Evolutionary conservation across 202 grass and related monocot species (phyloP).

Genomic region (Eragrostis tef): DNA sequence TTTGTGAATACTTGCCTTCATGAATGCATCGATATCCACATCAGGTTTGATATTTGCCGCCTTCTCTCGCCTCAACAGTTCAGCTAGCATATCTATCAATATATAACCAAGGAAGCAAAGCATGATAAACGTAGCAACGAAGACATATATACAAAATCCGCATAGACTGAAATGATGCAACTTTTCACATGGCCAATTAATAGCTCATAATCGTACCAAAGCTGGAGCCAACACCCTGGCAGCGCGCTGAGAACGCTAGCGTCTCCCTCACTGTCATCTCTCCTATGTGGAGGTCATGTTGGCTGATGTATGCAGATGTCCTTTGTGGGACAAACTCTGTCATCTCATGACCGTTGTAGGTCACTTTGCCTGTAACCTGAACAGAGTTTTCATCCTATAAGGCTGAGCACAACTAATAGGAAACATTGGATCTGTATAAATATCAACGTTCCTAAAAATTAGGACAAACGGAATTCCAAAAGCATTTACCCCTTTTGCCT

Average conservation of each 20-base stretch:
- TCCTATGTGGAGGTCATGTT: constrained; percentile 85
- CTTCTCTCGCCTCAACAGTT: neutral
- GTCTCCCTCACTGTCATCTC: constrained; percentile 98
- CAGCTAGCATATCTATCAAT: constrained; percentile 72
- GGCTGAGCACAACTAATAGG: neutral
- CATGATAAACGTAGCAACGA: neutral
- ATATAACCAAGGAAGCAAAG: neutral
- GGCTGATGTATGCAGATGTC: constrained; percentile 87
- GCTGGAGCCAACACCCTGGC: constrained; percentile 56
- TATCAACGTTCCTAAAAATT: no score
- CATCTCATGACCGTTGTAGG: neutral
- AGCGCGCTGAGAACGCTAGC: constrained; percentile 79
- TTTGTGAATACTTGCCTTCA: neutral
- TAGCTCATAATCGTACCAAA: neutral
- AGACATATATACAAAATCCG: neutral
- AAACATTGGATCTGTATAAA: neutral
- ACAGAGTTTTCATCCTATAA: neutral
- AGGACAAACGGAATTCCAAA: no score
- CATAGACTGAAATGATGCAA: neutral
- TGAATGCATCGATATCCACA: neutral
- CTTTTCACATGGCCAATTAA: neutral
- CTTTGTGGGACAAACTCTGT: constrained; percentile 52
- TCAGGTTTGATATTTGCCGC: neutral
- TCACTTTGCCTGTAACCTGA: neutral
- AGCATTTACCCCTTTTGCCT: no score